Conservation (phyloP, 352 stramenopile species). For the Globisporangium yorkense region DNA sequence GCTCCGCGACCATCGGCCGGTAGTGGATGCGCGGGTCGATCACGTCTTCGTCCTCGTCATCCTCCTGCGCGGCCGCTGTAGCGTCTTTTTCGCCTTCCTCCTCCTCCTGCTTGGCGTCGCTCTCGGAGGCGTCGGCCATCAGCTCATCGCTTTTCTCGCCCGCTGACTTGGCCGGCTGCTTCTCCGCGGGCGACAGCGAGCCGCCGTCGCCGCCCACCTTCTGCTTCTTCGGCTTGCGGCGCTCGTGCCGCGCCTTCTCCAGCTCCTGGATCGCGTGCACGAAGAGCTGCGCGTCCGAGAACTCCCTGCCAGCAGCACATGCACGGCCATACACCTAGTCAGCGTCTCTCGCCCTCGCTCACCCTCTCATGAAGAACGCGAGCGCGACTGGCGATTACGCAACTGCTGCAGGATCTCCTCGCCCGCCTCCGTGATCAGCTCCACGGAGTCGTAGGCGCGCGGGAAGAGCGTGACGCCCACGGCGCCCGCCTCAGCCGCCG, state of each 20-base stretch:
- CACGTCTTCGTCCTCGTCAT: constrained; percentile 61
- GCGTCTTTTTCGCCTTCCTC: constrained; percentile 39
- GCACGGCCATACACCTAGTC: neutral
- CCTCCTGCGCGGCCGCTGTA: constrained; percentile 5
- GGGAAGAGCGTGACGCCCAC: constrained; percentile 79
- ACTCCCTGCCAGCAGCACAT: constrained; percentile 43
- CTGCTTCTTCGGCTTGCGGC: constrained; percentile 61
- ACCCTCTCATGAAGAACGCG: no score
- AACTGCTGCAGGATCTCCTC: constrained; percentile 80
- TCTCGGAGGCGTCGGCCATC: constrained; percentile 18
- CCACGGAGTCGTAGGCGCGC: constrained; percentile 68
- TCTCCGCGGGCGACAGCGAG: constrained; percentile 9
- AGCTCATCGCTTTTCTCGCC: constrained; percentile 10
- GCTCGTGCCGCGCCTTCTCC: constrained; percentile 48
- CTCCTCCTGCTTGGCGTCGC: constrained; percentile 10
- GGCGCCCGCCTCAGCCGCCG: constrained; percentile 31
- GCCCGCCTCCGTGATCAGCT: constrained; percentile 75
- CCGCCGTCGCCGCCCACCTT: constrained; percentile 8
- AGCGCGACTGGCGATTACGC: neutral
- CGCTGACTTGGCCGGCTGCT: constrained; percentile 6
- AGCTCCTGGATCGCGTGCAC: constrained; percentile 81
- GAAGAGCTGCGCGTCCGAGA: constrained; percentile 78
- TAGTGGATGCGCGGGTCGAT: constrained; percentile 86
- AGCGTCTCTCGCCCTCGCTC: neutral
- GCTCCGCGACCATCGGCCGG: constrained; percentile 74